phyloP scores from a whole-genome alignment of 805 yeast species.

The Saccharomycodes ludwigii region DNA sequence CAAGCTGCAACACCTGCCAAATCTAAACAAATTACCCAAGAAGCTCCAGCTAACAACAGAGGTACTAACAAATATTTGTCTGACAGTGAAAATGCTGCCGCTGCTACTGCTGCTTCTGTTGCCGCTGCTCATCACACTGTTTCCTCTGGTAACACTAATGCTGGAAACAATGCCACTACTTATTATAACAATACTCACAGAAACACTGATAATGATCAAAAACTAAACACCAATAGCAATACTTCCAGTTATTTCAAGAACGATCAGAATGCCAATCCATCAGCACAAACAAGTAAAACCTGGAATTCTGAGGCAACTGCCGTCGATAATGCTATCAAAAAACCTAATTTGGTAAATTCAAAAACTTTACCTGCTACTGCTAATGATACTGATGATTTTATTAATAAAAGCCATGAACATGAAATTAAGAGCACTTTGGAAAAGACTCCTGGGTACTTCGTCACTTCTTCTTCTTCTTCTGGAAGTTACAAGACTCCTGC shows the following conservation, averaged over 20 bases:
- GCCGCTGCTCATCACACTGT: not conserved
- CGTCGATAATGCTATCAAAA: not conserved
- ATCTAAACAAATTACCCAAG: too few species aligned
- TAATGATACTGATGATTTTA: too few species aligned
- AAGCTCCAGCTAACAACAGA: too few species aligned
- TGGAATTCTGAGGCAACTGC: not conserved
- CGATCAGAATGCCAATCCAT: not conserved
- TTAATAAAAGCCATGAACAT: too few species aligned
- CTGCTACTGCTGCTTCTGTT: not conserved
- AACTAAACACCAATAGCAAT: too few species aligned
- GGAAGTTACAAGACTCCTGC: too few species aligned
- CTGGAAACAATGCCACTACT: not conserved
- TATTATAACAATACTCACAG: conserved; percentile 1
- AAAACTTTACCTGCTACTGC: too few species aligned
- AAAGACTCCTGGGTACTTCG: too few species aligned
- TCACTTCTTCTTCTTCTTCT: too few species aligned
- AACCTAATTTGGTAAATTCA: not conserved
- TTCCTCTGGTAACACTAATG: not conserved
- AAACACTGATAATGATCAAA: not conserved
- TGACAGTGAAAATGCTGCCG: not conserved
- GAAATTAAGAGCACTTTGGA: too few species aligned
- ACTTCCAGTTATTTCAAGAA: conserved; percentile 3
- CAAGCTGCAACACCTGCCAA: too few species aligned
- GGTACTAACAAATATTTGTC: too few species aligned
- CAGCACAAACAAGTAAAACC: not conserved